These are phyloP conservation scores for Actinomortierella ambigua DNA, from an alignment of 371 early-diverging fungal species.

Conservation along the genomic window DNA sequence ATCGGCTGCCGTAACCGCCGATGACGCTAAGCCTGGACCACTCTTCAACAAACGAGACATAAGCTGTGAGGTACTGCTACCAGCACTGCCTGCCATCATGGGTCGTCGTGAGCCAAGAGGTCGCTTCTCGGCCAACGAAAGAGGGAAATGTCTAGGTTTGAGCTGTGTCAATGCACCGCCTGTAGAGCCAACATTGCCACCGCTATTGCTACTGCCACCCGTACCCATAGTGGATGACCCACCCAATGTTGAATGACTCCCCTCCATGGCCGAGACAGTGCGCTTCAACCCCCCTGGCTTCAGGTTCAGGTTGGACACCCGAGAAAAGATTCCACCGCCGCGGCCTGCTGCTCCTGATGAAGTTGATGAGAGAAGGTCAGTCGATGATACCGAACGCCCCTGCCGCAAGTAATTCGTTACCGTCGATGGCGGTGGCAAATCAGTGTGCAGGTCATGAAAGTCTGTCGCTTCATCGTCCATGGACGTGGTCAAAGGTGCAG, in stretches of 20 bases:
- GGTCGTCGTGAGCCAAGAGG: conserved; percentile 16
- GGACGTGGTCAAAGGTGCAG: too few relatives aligned
- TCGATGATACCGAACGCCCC: too few relatives aligned
- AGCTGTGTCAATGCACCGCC: background rate
- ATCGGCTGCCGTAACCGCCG: background rate
- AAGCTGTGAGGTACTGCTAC: background rate
- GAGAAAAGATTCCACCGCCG: too few relatives aligned
- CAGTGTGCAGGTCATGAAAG: too few relatives aligned
- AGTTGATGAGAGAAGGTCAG: too few relatives aligned
- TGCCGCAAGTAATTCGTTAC: too few relatives aligned
- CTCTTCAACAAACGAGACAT: conserved; percentile 17
- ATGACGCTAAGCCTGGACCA: background rate
- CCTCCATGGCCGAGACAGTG: background rate
- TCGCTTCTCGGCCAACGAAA: conserved; percentile 24
- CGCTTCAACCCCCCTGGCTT: background rate
- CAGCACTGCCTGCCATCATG: background rate
- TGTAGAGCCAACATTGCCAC: too few relatives aligned
- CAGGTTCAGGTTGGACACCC: too few relatives aligned
- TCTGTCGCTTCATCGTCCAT: too few relatives aligned
- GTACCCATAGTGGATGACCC: background rate
- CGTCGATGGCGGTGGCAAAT: too few relatives aligned
- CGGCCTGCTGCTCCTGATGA: too few relatives aligned
- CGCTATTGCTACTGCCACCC: background rate
- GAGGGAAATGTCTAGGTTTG: background rate
- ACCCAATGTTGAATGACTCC: background rate